Base-by-base conservation (phyloP, 1,139 yeast species). In the Taphrina wiesneri region DNA sequence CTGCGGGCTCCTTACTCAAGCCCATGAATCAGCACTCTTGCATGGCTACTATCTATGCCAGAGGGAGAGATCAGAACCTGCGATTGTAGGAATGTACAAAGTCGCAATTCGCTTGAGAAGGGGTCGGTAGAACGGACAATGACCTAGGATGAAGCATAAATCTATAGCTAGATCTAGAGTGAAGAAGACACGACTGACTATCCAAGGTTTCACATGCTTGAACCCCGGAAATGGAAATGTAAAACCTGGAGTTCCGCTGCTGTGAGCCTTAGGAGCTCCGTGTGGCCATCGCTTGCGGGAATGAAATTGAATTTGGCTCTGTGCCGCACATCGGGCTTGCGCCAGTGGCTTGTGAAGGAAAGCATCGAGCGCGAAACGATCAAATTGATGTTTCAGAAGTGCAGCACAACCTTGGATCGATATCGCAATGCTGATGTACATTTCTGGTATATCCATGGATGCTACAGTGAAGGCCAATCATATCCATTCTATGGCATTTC, bases 191-290 rank as follows among this genome's bases (percentile, higher is more conserved):
- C n/a, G 43, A 19, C 43, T n/a, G 43, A 2, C 43, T 39, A n/a
- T n/a, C n/a, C n/a, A n/a, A n/a, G n/a, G n/a, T 39, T 39, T 39
- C 43, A 39, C 43, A 39, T 39, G 43, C 43, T 39, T 39, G 43
- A 39, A 39, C 1, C 43, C 43, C 43, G 43, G 43, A 19, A 11
- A 39, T 4, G 43, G 43, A 39, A 39, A 13, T 13, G 19, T 39
- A 19, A 19, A 39, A 19, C n/a, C n/a, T 32, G 36, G 15, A 32
- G 15, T 4, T 32, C 36, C 9, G 15, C 15, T 32, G 15, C 36
- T 32, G n/a, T n/a, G n/a, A n/a, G n/a, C 36, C 15, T 15, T 32
- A 6, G 43, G 43, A 39, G 43, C 43, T 39, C 43, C 43, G 43
- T 39, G 19, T 7, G n/a, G 7, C 17, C 17, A 13, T 15, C 2